Evolutionary conservation across 2,329 filamentous ascomycete species (phyloP).

Genomic region (Plenodomus lindquistii): DNA sequence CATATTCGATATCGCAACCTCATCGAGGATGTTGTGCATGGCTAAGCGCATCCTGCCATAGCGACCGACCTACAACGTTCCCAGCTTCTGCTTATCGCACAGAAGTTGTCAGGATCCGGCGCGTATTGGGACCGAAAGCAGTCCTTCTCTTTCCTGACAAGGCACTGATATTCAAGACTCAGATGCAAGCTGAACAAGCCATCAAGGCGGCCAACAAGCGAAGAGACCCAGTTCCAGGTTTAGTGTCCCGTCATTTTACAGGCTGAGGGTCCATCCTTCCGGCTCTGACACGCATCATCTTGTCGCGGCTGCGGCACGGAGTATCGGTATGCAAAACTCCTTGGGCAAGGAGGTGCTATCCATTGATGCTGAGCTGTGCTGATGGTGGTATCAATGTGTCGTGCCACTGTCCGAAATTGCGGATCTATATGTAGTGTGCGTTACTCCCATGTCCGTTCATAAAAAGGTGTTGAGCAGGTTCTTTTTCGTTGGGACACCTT

Average conservation of each 20-base stretch:
- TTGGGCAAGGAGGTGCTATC: slow-evolving; percentile 11
- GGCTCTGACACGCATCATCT: slow-evolving; percentile 24
- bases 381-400: slow-evolving; percentile 16
- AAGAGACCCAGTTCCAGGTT: slow-evolving; percentile 7
- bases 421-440: slow-evolving; percentile 35
- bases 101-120: not conserved
- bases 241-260: slow-evolving; percentile 14
- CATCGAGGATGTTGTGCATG: slow-evolving; percentile 3
- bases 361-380: slow-evolving; percentile 15
- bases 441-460: slow-evolving; percentile 12
- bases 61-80: slow-evolving; percentile 2
- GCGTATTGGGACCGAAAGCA: slow-evolving; percentile 26
- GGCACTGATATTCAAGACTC: slow-evolving; percentile 5
- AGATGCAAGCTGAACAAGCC: slow-evolving; percentile 2
- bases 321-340: slow-evolving; percentile 27
- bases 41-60: slow-evolving; percentile 3
- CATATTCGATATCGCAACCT: not conserved
- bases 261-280: slow-evolving; percentile 16
- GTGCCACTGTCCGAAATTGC: slow-evolving; percentile 18
- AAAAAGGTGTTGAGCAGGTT: slow-evolving; percentile 1
- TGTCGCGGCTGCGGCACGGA: slow-evolving; percentile 18
- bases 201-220: slow-evolving; percentile 11
- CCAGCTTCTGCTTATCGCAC: slow-evolving; percentile 7
- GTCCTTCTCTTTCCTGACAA: slow-evolving; percentile 5
- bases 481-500: slow-evolving; percentile 11